These are phyloP conservation scores for Garcia nutans DNA, from an alignment of 345 rosid genomes.

Conservation along the genomic window DNA sequence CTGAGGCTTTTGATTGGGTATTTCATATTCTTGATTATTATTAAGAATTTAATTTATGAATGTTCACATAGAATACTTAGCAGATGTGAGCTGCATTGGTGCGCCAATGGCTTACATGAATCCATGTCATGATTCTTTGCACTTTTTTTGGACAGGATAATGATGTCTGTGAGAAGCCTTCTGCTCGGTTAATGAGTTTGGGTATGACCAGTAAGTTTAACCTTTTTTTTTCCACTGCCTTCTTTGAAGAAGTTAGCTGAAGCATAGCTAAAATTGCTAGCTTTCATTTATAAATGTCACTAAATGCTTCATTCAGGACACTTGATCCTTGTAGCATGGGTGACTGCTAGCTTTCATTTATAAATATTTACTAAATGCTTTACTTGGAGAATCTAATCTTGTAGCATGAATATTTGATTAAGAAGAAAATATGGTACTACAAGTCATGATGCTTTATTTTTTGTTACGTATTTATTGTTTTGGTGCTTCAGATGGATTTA, in stretches of 20 bases:
- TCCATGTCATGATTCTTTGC: conserved; percentile 10
- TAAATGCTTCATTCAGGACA: not conserved
- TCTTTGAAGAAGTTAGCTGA: not conserved
- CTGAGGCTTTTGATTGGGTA: not conserved
- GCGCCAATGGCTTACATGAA: not conserved
- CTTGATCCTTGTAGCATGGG: not conserved
- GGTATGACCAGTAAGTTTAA: conserved; percentile 20
- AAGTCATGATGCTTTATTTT: not conserved
- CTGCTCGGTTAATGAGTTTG: conserved; percentile 21
- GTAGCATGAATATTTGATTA: not conserved
- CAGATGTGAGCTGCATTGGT: not conserved
- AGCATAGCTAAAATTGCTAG: not conserved
- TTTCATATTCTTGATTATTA: not conserved
- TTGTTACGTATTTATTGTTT: conserved; percentile 20
- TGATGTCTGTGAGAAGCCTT: conserved; percentile 31
- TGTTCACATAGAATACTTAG: not conserved
- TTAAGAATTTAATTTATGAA: not conserved
- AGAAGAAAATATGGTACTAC: not conserved
- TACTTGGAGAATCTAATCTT: not conserved
- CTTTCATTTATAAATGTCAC: not conserved
- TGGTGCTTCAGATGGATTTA: conserved; percentile 46
- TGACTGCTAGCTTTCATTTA: not conserved
- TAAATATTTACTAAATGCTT: not conserved
- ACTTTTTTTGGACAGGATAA: conserved; percentile 44
- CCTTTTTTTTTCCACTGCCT: not conserved